phyloP scores from a whole-genome alignment of 192 early-diverging fungal genomes.

The Jimgerdemannia flammicorona region DNA sequence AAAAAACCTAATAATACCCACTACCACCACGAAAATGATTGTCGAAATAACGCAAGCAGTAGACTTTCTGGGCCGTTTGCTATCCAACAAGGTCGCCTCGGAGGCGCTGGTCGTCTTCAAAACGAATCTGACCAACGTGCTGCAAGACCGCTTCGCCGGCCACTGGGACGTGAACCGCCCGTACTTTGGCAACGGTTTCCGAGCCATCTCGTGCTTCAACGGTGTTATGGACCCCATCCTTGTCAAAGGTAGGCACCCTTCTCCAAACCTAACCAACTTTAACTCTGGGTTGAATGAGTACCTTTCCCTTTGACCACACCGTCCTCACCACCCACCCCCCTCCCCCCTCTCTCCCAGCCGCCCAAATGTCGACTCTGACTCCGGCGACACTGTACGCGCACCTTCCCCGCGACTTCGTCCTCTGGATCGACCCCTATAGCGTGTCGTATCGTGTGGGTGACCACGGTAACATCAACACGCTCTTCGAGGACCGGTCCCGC shows the following conservation, averaged over 20 bases:
- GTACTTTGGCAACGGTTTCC: conserved; percentile 66
- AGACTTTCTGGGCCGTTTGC: conserved; percentile 28
- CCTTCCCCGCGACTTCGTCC: conserved; percentile 63
- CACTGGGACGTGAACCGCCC: conserved; percentile 73
- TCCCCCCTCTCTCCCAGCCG: conserved; percentile 31
- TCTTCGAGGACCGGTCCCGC: conserved; percentile 57
- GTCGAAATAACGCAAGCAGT: conserved; percentile 32
- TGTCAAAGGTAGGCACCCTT: conserved; percentile 34
- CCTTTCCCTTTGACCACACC: no score
- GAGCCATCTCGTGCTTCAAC: conserved; percentile 71
- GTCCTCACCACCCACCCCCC: not conserved
- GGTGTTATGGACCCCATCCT: conserved; percentile 62
- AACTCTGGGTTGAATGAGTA: no score
- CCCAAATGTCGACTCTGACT: conserved; percentile 38
- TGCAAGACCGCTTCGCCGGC: conserved; percentile 55
- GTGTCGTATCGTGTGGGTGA: conserved; percentile 72
- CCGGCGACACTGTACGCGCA: conserved; percentile 46
- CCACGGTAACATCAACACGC: conserved; percentile 60
- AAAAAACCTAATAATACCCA: not conserved
- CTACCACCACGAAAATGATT: conserved; percentile 16
- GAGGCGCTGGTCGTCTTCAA: conserved; percentile 32
- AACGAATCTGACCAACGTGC: conserved; percentile 39
- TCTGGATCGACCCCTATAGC: conserved; percentile 73
- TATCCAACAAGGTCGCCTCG: conserved; percentile 17
- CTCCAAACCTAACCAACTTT: no score